Evolutionary conservation across 164 flowering plant genomes (phyloP).

Genomic region (Magnolia sinica): DNA sequence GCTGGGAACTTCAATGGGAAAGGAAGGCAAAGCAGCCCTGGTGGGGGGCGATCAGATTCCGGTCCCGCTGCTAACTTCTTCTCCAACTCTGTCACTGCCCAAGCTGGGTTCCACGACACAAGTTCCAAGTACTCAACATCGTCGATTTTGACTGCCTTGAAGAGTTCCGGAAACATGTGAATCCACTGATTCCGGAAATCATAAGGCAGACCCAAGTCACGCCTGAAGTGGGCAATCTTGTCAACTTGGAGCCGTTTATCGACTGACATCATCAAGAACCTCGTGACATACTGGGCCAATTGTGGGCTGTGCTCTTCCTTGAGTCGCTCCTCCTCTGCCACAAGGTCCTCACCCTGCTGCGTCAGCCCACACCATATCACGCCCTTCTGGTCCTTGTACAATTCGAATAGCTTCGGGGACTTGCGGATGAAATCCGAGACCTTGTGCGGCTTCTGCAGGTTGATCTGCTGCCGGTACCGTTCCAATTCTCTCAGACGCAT

Average conservation of each 20-base stretch:
- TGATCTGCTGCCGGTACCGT: constrained; percentile 60
- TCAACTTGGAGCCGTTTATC: constrained; percentile 60
- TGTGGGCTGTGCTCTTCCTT: constrained; percentile 43
- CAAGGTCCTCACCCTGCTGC: constrained; percentile 58
- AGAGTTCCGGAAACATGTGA: constrained; percentile 52
- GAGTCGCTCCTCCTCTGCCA: constrained; percentile 60
- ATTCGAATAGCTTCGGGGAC: constrained; percentile 73
- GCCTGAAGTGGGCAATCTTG: constrained; percentile 80
- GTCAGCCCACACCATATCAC: constrained; percentile 85
- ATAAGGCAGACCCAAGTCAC: constrained; percentile 76
- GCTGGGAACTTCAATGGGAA: constrained; percentile 86
- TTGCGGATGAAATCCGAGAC: constrained; percentile 67
- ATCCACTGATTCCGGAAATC: constrained; percentile 76
- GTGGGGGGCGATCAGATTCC: constrained; percentile 31
- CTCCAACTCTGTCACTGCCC: constrained; percentile 95
- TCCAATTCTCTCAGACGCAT: constrained; percentile 48
- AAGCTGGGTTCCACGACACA: constrained; percentile 68
- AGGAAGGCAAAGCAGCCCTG: constrained; percentile 68
- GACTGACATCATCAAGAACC: constrained; percentile 82
- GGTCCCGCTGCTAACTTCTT: constrained; percentile 39
- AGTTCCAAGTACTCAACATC: constrained; percentile 71
- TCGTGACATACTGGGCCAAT: constrained; percentile 70
- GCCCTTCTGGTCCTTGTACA: constrained; percentile 68
- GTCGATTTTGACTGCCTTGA: constrained; percentile 52
- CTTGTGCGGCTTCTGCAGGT: constrained; percentile 68